Conservation (phyloP, 2,329 filamentous ascomycete species). For the Fusarium penzigii region DNA sequence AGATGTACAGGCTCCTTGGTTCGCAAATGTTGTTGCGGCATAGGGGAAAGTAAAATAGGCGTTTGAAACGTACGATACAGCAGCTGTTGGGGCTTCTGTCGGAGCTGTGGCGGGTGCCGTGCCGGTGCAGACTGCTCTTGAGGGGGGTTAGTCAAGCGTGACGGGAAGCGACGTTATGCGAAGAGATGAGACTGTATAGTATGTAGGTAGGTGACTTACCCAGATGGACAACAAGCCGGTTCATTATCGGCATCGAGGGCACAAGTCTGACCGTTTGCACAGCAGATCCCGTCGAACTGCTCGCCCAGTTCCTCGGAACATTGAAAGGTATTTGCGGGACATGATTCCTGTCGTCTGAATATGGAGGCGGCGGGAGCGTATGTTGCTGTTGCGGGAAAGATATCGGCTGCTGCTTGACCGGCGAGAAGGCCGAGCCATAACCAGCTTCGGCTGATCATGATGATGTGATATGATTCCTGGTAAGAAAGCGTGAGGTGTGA, state of each 20-base stretch:
- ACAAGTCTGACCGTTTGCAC: conserved; percentile 52
- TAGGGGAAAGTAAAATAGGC: conserved; percentile 62
- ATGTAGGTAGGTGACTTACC: conserved; percentile 49
- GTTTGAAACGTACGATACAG: conserved; percentile 56
- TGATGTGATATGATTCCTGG: conserved; percentile 1
- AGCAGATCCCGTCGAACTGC: conserved; percentile 52
- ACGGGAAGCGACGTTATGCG: not conserved
- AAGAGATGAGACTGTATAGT: not conserved
- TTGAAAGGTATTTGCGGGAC: conserved; percentile 51
- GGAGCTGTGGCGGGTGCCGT: conserved; percentile 47
- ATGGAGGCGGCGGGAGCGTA: conserved; percentile 25
- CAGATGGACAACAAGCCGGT: conserved; percentile 56
- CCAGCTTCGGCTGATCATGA: conserved; percentile 22
- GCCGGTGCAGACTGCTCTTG: conserved; percentile 57
- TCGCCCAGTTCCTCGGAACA: conserved; percentile 49
- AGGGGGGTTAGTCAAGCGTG: conserved; percentile 14
- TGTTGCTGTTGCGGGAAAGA: conserved; percentile 20
- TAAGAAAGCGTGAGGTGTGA: not conserved
- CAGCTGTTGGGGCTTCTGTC: conserved; percentile 36
- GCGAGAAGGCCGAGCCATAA: conserved; percentile 25
- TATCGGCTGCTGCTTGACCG: conserved; percentile 18
- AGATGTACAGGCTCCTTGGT: conserved; percentile 52
- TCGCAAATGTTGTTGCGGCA: conserved; percentile 52
- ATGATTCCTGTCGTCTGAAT: conserved; percentile 36
- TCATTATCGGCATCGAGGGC: conserved; percentile 48